Evolutionary conservation across 768 basidiomycete species (phyloP).

Genomic region (Kwoniella mangroviensis): DNA sequence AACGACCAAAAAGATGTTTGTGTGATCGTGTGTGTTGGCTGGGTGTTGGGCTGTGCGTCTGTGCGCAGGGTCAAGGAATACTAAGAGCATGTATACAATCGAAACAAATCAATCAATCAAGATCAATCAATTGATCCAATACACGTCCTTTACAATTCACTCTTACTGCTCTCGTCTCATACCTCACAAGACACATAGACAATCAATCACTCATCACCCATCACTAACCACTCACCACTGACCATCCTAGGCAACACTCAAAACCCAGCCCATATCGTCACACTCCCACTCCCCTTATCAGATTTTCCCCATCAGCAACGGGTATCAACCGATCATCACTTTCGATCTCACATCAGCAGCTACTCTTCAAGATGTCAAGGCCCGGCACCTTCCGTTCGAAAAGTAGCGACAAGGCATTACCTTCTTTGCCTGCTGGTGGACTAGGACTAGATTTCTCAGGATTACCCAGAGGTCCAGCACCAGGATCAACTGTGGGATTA

Average conservation of each 20-base stretch:
- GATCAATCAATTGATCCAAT: not conserved
- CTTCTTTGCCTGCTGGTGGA: slow-evolving; percentile 10
- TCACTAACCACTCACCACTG: not conserved
- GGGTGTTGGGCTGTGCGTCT: slow-evolving; percentile 10
- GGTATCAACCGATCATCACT: not conserved
- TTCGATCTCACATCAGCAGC: not conserved
- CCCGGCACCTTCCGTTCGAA: slow-evolving; percentile 9
- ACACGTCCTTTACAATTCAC: no score
- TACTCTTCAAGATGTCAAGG: not conserved
- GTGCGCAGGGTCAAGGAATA: slow-evolving; percentile 16
- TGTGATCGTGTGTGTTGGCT: slow-evolving; percentile 11
- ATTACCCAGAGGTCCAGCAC: not conserved
- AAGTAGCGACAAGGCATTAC: slow-evolving; percentile 7
- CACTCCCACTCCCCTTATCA: not conserved
- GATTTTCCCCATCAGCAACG: not conserved
- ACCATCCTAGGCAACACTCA: not conserved
- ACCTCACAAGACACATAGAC: not conserved
- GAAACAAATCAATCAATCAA: not conserved
- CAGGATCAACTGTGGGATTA: not conserved
- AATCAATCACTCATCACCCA: not conserved
- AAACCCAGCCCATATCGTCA: not conserved
- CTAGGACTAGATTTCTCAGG: slow-evolving; percentile 25
- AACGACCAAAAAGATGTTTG: not conserved
- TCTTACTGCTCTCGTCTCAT: not conserved
- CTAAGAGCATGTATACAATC: not conserved